Conservation (phyloP, 257 asterid genomes). For the Datura wrightii region DNA sequence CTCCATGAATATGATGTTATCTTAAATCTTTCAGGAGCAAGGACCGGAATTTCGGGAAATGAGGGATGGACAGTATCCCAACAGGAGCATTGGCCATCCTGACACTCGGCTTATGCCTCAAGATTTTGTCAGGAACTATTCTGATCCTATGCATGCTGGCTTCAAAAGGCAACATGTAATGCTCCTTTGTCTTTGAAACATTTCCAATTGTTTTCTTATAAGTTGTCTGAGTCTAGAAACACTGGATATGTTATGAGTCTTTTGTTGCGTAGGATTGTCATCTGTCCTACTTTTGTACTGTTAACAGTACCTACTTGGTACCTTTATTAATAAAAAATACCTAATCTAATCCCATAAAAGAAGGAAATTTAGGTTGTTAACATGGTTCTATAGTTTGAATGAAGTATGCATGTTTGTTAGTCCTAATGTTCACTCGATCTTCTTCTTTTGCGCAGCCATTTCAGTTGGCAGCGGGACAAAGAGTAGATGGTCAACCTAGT, state of each 20-base stretch:
- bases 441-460: conserved; percentile 58
- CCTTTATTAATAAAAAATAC: background rate
- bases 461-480: conserved; percentile 53
- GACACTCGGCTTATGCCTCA: conserved; percentile 69
- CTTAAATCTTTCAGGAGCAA: conserved; percentile 61
- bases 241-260: background rate
- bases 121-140: conserved; percentile 52
- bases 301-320: background rate
- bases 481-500: conserved; percentile 59
- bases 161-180: conserved; percentile 72
- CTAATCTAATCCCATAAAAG: background rate
- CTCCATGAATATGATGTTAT: conserved; percentile 4
- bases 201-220: background rate
- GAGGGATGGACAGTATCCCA: conserved; percentile 65
- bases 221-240: conserved; percentile 2
- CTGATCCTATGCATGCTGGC: conserved; percentile 66
- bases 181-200: conserved; percentile 28
- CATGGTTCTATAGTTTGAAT: conserved; percentile 8
- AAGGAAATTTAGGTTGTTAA: background rate
- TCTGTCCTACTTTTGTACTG: background rate
- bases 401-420: conserved; percentile 25
- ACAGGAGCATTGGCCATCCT: conserved; percentile 56
- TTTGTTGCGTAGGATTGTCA: background rate
- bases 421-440: conserved; percentile 14
- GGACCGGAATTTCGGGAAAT: conserved; percentile 56